phyloP scores from a whole-genome alignment of 78 protist species.

The Tieghemostelium lacteum region DNA sequence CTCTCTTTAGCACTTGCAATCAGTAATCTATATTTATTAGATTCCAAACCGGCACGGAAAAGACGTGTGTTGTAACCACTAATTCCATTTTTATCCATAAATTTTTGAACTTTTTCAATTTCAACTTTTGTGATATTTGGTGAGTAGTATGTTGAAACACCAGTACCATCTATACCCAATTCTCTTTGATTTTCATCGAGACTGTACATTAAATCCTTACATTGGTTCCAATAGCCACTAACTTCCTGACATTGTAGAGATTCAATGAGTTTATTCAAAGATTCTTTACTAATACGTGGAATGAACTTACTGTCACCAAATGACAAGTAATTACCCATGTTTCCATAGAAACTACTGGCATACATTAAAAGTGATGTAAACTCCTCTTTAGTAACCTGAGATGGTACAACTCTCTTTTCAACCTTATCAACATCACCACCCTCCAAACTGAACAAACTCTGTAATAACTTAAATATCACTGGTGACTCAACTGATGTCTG shows the following conservation, averaged over 20 bases:
- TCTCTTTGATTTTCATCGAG: slow-evolving; percentile 43
- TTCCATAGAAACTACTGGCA: slow-evolving; percentile 76
- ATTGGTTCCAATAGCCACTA: slow-evolving; percentile 22
- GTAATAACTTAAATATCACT: slow-evolving; percentile 69
- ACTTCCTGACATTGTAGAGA: neutral
- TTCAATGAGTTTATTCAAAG: slow-evolving; percentile 4
- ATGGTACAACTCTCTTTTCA: slow-evolving; percentile 16
- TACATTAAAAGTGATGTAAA: slow-evolving; percentile 9
- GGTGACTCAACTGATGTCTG: slow-evolving; percentile 82
- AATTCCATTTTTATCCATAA: slow-evolving; percentile 22
- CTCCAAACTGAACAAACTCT: slow-evolving; percentile 30
- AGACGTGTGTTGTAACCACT: slow-evolving; percentile 78
- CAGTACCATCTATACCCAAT: slow-evolving; percentile 48
- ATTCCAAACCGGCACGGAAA: slow-evolving; percentile 26
- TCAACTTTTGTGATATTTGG: slow-evolving; percentile 68
- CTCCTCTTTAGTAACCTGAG: slow-evolving; percentile 2
- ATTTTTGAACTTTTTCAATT: slow-evolving; percentile 71
- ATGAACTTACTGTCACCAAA: slow-evolving; percentile 91
- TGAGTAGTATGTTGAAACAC: slow-evolving; percentile 80
- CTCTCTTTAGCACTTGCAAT: slow-evolving; percentile 19
- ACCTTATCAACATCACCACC: neutral
- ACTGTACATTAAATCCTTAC: slow-evolving; percentile 59
- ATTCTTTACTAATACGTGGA: slow-evolving; percentile 34
- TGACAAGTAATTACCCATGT: slow-evolving; percentile 88
- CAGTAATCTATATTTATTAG: slow-evolving; percentile 9